Evolutionary conservation across 441 rosid genomes (phyloP).

Genomic region (Syzygium syzygioides): DNA sequence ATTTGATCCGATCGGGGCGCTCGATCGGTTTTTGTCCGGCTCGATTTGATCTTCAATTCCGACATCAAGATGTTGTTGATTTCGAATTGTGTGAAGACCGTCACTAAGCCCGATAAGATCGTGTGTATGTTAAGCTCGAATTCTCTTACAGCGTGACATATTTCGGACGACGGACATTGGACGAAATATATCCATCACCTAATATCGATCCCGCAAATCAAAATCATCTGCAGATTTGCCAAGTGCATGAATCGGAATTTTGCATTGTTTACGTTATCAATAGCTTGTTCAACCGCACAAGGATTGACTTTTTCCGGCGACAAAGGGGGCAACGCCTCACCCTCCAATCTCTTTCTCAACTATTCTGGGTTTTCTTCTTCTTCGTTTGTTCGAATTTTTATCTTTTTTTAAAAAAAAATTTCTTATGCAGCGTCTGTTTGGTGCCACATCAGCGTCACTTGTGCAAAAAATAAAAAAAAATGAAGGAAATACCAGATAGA

Average conservation of each 20-base stretch:
- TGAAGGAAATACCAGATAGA: background rate
- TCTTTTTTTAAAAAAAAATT: background rate
- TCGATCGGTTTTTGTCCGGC: background rate
- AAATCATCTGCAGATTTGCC: background rate
- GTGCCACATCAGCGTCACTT: background rate
- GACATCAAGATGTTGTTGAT: background rate
- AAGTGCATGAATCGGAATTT: background rate
- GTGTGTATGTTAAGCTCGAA: rapidly evolving
- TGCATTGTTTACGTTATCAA: background rate
- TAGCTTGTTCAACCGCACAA: background rate
- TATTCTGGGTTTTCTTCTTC: background rate
- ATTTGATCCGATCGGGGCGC: background rate
- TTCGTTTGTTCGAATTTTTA: background rate
- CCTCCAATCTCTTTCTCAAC: background rate
- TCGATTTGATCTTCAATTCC: background rate
- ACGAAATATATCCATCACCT: background rate
- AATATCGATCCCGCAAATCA: background rate
- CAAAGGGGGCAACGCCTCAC: background rate
- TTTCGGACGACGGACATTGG: background rate
- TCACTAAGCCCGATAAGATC: background rate
- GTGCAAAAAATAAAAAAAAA: background rate
- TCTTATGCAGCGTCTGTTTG: background rate
- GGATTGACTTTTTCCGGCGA: background rate
- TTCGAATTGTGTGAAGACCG: rapidly evolving
- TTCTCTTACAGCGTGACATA: rapidly evolving